phyloP scores from a whole-genome alignment of 805 yeast genomes.

The Cyberlindnera subsufficiens region DNA sequence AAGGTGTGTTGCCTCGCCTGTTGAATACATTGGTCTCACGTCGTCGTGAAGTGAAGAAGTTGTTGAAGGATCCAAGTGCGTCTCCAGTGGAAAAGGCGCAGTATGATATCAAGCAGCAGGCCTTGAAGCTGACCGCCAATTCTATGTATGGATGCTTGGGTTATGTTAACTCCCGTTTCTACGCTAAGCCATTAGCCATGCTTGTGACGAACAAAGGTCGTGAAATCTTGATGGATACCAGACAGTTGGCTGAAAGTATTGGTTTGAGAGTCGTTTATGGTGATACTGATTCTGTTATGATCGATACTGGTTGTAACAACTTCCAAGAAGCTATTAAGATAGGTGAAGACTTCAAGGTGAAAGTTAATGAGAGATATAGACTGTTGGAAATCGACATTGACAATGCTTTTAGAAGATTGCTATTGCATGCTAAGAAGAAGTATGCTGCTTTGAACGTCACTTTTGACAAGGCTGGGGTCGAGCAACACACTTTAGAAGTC shows the following conservation, averaged over 20 bases:
- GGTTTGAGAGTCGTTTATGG: constrained; percentile 89
- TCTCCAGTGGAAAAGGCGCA: constrained; percentile 65
- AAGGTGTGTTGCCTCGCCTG: constrained; percentile 84
- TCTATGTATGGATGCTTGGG: constrained; percentile 99
- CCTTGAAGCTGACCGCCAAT: constrained; percentile 93
- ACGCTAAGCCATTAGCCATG: constrained; percentile 95
- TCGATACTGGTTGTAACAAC: constrained; percentile 74
- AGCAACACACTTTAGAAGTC: constrained; percentile 65
- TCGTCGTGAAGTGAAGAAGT: constrained; percentile 86
- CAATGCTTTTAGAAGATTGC: constrained; percentile 78
- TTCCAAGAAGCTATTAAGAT: constrained; percentile 71
- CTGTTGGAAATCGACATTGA: constrained; percentile 92
- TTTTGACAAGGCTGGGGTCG: constrained; percentile 46
- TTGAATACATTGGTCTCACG: constrained; percentile 80
- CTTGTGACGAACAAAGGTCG: constrained; percentile 92
- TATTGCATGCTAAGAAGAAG: constrained; percentile 93
- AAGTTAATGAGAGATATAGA: constrained; percentile 84
- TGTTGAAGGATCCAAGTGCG: constrained; percentile 70
- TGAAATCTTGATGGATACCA: constrained; percentile 88
- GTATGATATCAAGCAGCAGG: constrained; percentile 93
- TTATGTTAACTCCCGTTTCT: constrained; percentile 83
- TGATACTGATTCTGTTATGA: constrained; percentile 99
- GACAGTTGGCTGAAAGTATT: constrained; percentile 84
- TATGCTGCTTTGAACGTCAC: constrained; percentile 84
- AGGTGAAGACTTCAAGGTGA: constrained; percentile 78